Conservation (phyloP, 805 yeast species). For the Candida caryicola region DNA sequence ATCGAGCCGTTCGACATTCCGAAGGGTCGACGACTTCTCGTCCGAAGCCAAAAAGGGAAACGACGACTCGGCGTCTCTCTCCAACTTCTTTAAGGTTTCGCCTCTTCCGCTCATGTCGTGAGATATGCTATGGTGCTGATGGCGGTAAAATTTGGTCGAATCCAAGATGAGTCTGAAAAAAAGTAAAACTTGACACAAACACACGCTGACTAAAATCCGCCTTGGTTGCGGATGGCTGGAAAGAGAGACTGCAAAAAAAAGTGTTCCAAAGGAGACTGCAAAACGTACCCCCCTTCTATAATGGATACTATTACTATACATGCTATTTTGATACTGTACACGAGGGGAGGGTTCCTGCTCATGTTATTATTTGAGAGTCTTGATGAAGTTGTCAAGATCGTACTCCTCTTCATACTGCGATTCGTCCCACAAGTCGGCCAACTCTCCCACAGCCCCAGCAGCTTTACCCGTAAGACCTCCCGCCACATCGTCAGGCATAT, state of each 20-base stretch:
- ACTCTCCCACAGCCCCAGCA: conserved; percentile 80
- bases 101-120: neutral
- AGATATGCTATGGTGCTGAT: too few relatives aligned
- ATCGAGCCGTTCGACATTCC: conserved; percentile 34
- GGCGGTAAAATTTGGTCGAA: too few relatives aligned
- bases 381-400: conserved; percentile 88
- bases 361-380: conserved; percentile 53
- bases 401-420: conserved; percentile 96
- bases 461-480: conserved; percentile 72
- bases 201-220: too few relatives aligned
- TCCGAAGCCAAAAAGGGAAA: conserved; percentile 65
- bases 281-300: too few relatives aligned
- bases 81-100: conserved; percentile 24
- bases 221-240: too few relatives aligned
- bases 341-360: neutral
- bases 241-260: too few relatives aligned
- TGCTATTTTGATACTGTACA: neutral
- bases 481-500: conserved; percentile 59
- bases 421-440: conserved; percentile 95
- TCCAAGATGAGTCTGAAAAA: too few relatives aligned
- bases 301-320: neutral
- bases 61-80: conserved; percentile 57
- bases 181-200: neutral
- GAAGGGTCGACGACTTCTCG: conserved; percentile 59
- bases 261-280: too few relatives aligned